Conservation (phyloP, 2,329 filamentous ascomycete genomes). For the Rhexocercosporidium sp. region DNA sequence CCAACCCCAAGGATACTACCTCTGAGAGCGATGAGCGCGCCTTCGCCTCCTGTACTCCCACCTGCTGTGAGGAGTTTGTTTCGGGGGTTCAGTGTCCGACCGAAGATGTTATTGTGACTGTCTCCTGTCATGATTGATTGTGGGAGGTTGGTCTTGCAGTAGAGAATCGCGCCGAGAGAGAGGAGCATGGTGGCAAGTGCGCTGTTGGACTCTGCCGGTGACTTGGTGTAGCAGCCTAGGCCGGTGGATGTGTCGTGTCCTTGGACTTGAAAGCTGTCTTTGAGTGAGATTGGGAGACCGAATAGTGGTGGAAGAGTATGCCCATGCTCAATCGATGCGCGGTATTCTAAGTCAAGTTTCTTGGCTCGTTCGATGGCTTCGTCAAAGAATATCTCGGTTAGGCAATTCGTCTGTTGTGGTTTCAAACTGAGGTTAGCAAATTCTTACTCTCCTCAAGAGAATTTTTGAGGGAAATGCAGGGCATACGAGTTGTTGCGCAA, state of each 20-base stretch:
- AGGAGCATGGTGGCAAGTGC: constrained; percentile 59
- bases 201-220: constrained; percentile 47
- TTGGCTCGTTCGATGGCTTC: constrained; percentile 50
- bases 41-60: constrained; percentile 67
- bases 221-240: constrained; percentile 57
- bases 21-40: constrained; percentile 47
- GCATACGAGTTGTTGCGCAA: constrained; percentile 53
- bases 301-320: constrained; percentile 61
- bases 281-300: constrained; percentile 60
- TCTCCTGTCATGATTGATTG: constrained; percentile 58
- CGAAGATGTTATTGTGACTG: constrained; percentile 55
- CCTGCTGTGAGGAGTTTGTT: constrained; percentile 55
- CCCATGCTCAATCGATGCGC: neutral
- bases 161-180: constrained; percentile 66
- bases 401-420: constrained; percentile 46
- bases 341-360: constrained; percentile 47
- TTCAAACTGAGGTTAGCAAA: too few species aligned
- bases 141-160: constrained; percentile 72
- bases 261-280: constrained; percentile 63
- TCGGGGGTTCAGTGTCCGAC: too few species aligned
- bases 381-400: constrained; percentile 54
- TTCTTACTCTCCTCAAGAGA: too few species aligned
- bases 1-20: constrained; percentile 52
- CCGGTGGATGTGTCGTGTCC: constrained; percentile 57
- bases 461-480: neutral